Evolutionary conservation across 495 filamentous ascomycete genomes (phyloP), one percentile per base, ranked within the genome.

Genomic region (Cairneyella variabilis): DNA sequence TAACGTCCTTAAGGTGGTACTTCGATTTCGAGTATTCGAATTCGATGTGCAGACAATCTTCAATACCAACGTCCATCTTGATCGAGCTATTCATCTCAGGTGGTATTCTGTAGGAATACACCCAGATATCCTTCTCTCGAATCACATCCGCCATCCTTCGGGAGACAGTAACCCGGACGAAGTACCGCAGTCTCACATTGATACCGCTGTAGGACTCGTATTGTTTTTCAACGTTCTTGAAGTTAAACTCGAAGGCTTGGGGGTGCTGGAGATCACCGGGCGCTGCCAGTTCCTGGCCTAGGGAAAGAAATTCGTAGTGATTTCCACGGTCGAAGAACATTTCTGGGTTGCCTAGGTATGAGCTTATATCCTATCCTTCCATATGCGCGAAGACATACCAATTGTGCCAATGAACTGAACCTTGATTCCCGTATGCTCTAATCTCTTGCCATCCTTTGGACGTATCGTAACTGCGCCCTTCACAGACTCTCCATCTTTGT

Each of bases 121-220:
- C 93, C 93, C 93, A 99, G 58, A 99, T 85, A 72, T 99, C 95
- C 78, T 99, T 99, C 78, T 99, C 93, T 59, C 95, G 88, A 60
- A 97, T 86, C 40, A 97, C 93, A 69, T 97, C 95, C 59, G 89
- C 87, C 91, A 99, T 97, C 62, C 93, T 84, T 56, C 93, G 82
- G 18, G 91, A 93, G 32, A 97, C 95, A 8, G 95, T 97, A 56
- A 96, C 95, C 47, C 91, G 89, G 53, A 99, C 83, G 70, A 97
- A 99, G 78, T 99, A 99, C 49, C 95, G 90, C 63, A 99, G 82
- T 72, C 92, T 91, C 54, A 97, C 95, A 67, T 99, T 99, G 79
- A 99, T 99, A 63, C 93, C 93, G 72, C 96, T 95, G 78, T 99
- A 99, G 54, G 91, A 96, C 71, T 99, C 93, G 76, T 99, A 99